Conservation (phyloP, 2,329 filamentous ascomycete genomes). For the Blastomyces percursus region DNA sequence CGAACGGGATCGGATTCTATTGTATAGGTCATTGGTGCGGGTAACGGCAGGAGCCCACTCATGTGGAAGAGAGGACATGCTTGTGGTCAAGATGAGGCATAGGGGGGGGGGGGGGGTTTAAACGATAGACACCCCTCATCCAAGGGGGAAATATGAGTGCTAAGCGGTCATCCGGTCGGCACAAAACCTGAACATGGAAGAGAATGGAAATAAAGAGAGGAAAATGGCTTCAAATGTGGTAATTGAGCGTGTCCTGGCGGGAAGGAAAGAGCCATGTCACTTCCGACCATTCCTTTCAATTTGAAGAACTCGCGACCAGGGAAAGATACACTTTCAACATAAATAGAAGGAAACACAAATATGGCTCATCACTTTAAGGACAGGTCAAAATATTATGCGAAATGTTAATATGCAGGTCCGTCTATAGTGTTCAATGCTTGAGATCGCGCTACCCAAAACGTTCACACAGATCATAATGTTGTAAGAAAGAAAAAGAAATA, state of each 20-base stretch:
- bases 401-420: neutral
- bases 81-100: neutral
- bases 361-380: neutral
- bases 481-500: neutral
- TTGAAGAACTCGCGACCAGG: neutral
- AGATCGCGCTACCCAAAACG: neutral
- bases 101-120: constrained; percentile 1
- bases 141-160: neutral
- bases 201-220: neutral
- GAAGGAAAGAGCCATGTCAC: neutral
- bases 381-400: neutral
- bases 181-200: neutral
- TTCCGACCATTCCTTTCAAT: neutral
- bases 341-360: neutral
- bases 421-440: neutral
- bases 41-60: neutral
- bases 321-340: neutral
- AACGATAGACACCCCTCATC: constrained; percentile 8
- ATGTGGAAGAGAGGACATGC: neutral
- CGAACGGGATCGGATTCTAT: neutral
- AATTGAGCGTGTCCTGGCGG: neutral
- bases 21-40: neutral
- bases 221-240: neutral
- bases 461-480: neutral
- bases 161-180: neutral